These are phyloP conservation scores for Penicillium decumbens DNA, from an alignment of 2,329 filamentous ascomycete species.

Conservation along the genomic window DNA sequence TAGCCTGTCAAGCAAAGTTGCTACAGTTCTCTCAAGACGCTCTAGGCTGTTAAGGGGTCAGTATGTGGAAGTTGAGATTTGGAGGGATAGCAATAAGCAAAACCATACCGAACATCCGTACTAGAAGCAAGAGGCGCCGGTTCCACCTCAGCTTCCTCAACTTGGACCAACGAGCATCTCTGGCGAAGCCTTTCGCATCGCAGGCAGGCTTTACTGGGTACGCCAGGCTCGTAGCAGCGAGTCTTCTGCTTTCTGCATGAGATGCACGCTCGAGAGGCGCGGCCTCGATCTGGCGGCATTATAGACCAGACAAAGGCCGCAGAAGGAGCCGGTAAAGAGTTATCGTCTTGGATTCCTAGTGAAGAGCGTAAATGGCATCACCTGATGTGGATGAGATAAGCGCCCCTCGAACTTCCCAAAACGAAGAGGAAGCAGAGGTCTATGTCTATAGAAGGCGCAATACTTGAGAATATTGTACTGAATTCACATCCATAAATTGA, in stretches of 20 bases:
- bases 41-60: constrained; percentile 11
- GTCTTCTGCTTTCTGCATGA: constrained; percentile 42
- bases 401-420: constrained; percentile 8
- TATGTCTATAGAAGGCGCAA: not conserved
- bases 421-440: not conserved
- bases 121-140: not conserved
- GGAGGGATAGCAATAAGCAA: not conserved
- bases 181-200: constrained; percentile 37
- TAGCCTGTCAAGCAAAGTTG: constrained; percentile 15
- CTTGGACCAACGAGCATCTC: constrained; percentile 30
- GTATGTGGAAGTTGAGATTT: not conserved
- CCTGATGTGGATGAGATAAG: constrained; percentile 20
- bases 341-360: not conserved
- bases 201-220: constrained; percentile 31
- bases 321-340: no score
- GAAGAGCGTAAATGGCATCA: constrained; percentile 8
- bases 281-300: constrained; percentile 20
- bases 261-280: constrained; percentile 34
- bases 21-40: constrained; percentile 16
- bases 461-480: no score
- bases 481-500: not conserved
- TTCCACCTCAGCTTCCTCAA: constrained; percentile 2
- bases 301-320: not conserved
- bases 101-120: constrained; percentile 18
- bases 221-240: constrained; percentile 38